phyloP scores from a whole-genome alignment of 2,329 filamentous ascomycete species.

The Phaeophleospora eucalypticola region DNA sequence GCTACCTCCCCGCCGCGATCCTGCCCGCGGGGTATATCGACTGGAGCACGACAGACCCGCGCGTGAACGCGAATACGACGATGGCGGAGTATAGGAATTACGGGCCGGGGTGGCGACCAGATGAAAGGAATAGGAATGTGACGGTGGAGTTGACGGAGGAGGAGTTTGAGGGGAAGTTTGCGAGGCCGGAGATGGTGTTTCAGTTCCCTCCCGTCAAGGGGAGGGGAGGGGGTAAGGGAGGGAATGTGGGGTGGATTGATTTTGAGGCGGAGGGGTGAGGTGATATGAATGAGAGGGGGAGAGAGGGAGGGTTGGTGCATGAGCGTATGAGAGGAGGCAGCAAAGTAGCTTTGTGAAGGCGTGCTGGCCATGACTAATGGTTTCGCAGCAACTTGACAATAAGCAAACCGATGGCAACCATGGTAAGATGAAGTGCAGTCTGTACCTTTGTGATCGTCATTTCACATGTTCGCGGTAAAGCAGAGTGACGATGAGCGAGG shows the following conservation, averaged over 20 bases:
- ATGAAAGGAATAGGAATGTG: constrained; percentile 40
- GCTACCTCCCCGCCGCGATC: constrained; percentile 54
- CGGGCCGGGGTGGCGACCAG: constrained; percentile 54
- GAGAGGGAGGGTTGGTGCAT: too few species aligned
- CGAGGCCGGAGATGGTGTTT: constrained; percentile 44
- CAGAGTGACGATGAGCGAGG: too few species aligned
- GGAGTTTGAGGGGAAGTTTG: constrained; percentile 37
- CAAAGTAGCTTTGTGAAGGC: too few species aligned
- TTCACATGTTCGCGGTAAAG: too few species aligned
- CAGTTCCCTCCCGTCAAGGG: constrained; percentile 44
- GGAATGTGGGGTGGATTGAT: constrained; percentile 51
- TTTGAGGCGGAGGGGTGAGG: background rate
- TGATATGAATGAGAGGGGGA: background rate
- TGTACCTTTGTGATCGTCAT: too few species aligned
- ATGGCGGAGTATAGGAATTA: constrained; percentile 54
- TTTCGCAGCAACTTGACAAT: too few species aligned
- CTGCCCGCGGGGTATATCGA: constrained; percentile 52
- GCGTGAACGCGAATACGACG: constrained; percentile 43
- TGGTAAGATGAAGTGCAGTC: too few species aligned
- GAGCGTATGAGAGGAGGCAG: too few species aligned
- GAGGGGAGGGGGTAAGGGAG: too few species aligned
- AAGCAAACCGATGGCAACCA: too few species aligned
- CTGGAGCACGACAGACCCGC: constrained; percentile 46
- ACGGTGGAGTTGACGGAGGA: constrained; percentile 45
- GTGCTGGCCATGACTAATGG: too few species aligned